phyloP scores from a whole-genome alignment of 2,329 filamentous ascomycete species.

The Monosporascus sp. region DNA sequence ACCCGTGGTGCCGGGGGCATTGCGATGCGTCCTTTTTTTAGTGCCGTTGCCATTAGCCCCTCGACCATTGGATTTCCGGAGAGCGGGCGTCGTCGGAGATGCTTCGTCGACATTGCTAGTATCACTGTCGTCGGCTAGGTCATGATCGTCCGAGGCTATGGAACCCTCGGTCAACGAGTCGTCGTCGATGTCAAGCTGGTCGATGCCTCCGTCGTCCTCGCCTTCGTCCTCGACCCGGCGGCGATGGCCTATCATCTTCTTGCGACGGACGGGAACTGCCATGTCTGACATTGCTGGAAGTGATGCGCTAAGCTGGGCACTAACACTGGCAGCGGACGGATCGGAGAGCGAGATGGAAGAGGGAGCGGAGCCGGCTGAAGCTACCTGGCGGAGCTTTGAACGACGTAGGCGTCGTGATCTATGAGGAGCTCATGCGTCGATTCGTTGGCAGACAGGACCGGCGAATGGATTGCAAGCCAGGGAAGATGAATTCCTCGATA shows the following conservation, averaged over 20 bases:
- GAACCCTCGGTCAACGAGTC: conserved; percentile 63
- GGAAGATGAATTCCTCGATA: neutral
- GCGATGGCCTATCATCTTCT: conserved; percentile 61
- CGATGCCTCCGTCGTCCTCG: conserved; percentile 58
- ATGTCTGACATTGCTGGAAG: conserved; percentile 29
- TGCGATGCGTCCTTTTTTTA: conserved; percentile 20
- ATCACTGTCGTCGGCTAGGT: conserved; percentile 56
- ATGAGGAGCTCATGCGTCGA: conserved; percentile 22
- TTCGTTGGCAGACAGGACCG: conserved; percentile 15
- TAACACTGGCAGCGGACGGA: conserved; percentile 6
- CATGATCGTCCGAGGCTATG: conserved; percentile 56
- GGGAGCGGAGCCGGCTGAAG: conserved; percentile 3
- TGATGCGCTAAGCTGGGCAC: conserved; percentile 6
- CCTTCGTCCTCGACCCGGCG: conserved; percentile 66
- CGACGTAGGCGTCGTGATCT: conserved; percentile 26
- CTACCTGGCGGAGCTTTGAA: conserved; percentile 17
- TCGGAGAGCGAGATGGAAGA: conserved; percentile 2
- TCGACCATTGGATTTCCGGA: conserved; percentile 22
- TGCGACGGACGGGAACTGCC: conserved; percentile 50
- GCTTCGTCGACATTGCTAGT: conserved; percentile 57
- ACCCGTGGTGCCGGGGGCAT: conserved; percentile 22
- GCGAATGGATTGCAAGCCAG: conserved; percentile 7
- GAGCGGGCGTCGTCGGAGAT: conserved; percentile 40
- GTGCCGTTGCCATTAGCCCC: conserved; percentile 29
- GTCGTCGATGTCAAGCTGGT: conserved; percentile 55